phyloP scores from a whole-genome alignment of 2,329 filamentous ascomycete species.

The Colletotrichum limetticola region DNA sequence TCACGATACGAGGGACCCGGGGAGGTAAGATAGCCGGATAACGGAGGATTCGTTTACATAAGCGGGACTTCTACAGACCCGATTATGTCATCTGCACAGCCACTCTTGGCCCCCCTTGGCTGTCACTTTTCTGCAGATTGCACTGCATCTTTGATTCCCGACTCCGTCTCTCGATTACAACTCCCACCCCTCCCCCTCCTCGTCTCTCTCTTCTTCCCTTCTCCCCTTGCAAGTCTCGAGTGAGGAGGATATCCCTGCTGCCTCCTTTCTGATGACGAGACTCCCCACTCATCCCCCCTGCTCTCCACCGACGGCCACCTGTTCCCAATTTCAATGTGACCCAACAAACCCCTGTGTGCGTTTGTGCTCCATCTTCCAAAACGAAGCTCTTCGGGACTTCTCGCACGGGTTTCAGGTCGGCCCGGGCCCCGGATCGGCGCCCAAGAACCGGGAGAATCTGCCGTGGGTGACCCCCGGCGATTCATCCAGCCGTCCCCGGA shows the following conservation, averaged over 20 bases:
- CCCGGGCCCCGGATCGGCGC: conserved; percentile 11
- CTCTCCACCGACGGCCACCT: conserved; percentile 10
- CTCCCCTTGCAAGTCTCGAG: not conserved
- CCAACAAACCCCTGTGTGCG: not conserved
- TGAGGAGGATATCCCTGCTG: not conserved
- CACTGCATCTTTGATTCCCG: no score
- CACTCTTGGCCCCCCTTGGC: conserved; percentile 1
- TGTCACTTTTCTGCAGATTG: not conserved
- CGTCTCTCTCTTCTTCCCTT: not conserved
- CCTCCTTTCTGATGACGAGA: conserved; percentile 8
- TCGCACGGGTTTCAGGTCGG: conserved; percentile 16
- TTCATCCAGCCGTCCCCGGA: not conserved
- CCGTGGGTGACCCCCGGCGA: not conserved
- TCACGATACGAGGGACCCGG: no score
- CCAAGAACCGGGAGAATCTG: conserved; percentile 1
- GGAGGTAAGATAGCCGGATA: not conserved
- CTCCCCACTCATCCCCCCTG: not conserved
- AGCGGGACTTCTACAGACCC: not conserved
- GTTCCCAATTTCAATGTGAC: not conserved
- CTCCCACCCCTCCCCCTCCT: not conserved
- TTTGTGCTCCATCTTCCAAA: conserved; percentile 13
- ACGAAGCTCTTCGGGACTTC: not conserved
- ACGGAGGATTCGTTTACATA: not conserved
- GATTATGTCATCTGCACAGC: conserved; percentile 33
- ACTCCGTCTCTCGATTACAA: not conserved